These are phyloP conservation scores for Dissophora ornata DNA, from an alignment of 192 early-diverging fungal genomes.

Conservation along the genomic window DNA sequence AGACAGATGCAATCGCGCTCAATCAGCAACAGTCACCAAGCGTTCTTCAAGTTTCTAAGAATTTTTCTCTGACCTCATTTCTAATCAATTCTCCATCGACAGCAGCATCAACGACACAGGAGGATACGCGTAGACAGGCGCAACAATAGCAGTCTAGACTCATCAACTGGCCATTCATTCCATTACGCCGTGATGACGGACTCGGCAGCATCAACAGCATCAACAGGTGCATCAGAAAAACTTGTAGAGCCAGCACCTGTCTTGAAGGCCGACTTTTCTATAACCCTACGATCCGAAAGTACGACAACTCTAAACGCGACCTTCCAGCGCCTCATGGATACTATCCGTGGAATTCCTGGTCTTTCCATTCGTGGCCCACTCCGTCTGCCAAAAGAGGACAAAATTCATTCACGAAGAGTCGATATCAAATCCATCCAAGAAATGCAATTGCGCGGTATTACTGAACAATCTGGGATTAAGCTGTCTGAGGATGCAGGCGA, in stretches of 20 bases:
- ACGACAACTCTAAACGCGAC: constrained; percentile 31
- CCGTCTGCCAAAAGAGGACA: constrained; percentile 43
- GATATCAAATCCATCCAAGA: constrained; percentile 46
- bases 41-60: too few relatives aligned
- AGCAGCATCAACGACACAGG: too few relatives aligned
- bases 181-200: too few relatives aligned
- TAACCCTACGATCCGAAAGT: constrained; percentile 41
- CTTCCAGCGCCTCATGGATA: constrained; percentile 43
- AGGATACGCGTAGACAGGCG: too few relatives aligned
- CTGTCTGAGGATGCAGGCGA: constrained; percentile 27
- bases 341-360: constrained; percentile 22
- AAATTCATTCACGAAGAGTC: constrained; percentile 39
- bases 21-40: too few relatives aligned
- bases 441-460: constrained; percentile 17
- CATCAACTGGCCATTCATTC: too few relatives aligned
- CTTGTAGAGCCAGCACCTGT: neutral
- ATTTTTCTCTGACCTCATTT: too few relatives aligned
- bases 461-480: constrained; percentile 22
- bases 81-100: too few relatives aligned
- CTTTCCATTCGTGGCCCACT: constrained; percentile 43
- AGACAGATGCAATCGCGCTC: too few relatives aligned
- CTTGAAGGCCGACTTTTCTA: constrained; percentile 46
- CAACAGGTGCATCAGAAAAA: too few relatives aligned
- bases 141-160: too few relatives aligned
- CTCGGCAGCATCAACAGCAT: too few relatives aligned